A percentile compares a stretch with the other conserved stretches of the same genome.
Conservation (phyloP, 768 basidiomycete species). For the Tulasnella sp. region DNA sequence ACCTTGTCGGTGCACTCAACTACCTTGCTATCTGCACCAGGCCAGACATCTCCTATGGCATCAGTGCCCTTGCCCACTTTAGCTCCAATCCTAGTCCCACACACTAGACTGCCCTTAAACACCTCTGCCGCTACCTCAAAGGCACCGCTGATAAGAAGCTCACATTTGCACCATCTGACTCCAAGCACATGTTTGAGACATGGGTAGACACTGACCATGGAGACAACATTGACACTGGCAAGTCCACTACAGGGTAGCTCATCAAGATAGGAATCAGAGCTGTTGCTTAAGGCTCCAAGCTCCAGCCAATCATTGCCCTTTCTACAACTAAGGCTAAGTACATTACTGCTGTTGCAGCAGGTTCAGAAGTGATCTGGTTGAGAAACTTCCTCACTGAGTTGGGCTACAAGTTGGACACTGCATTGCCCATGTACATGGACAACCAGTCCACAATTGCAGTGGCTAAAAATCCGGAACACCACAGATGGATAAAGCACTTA, state of each 20-base stretch:
- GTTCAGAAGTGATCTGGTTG: constrained; percentile 4
- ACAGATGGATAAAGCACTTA: constrained; percentile 9
- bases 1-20: background rate
- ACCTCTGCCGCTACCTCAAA: background rate
- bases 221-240: constrained; percentile 18
- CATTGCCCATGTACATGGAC: constrained; percentile 4
- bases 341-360: constrained; percentile 11
- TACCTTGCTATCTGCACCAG: background rate
- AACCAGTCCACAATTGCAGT: constrained; percentile 15
- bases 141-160: constrained; percentile 9
- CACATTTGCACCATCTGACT: background rate
- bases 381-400: constrained; percentile 1
- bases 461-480: background rate
- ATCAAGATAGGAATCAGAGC: constrained; percentile 20
- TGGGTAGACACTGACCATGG: constrained; percentile 26
- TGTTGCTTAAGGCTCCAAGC: constrained; percentile 21
- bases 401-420: background rate
- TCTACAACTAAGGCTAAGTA: constrained; percentile 25
- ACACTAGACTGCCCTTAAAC: constrained; percentile 14
- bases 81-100: constrained; percentile 7
- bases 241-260: constrained; percentile 24
- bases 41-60: constrained; percentile 13
- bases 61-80: constrained; percentile 12
- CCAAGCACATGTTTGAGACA: background rate
- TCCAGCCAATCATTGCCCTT: constrained; percentile 21